Conservation (phyloP, 345 rosid genomes). For the Corchorus olitorius region DNA sequence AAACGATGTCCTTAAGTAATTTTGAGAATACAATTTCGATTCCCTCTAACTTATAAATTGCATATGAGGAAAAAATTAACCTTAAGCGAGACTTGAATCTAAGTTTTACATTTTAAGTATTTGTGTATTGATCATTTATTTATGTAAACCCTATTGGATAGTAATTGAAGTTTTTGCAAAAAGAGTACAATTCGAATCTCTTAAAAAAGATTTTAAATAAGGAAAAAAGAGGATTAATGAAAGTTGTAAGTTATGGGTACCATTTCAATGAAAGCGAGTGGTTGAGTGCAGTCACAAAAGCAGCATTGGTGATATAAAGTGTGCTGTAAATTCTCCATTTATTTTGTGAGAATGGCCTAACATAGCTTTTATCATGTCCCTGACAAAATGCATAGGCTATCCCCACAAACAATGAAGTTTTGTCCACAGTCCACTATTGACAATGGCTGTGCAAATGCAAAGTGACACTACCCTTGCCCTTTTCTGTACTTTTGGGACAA, state of each 20-base stretch:
- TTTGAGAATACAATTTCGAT: too few species aligned
- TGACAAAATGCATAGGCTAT: constrained; percentile 19
- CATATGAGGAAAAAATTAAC: too few species aligned
- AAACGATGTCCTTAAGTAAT: too few species aligned
- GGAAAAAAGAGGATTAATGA: not conserved
- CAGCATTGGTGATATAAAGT: not conserved
- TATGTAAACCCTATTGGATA: too few species aligned
- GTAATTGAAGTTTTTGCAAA: too few species aligned
- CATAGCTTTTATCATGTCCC: constrained; percentile 5
- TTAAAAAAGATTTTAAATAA: too few species aligned
- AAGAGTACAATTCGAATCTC: too few species aligned
- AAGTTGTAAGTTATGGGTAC: not conserved
- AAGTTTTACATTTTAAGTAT: too few species aligned
- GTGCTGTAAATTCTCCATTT: not conserved
- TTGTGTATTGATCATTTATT: too few species aligned
- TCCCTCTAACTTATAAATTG: too few species aligned
- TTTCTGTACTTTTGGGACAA: constrained; percentile 7
- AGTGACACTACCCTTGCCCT: not conserved
- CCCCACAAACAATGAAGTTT: constrained; percentile 13
- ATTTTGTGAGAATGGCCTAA: constrained; percentile 19
- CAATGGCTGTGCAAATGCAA: constrained; percentile 12
- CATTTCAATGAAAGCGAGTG: not conserved
- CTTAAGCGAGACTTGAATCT: too few species aligned
- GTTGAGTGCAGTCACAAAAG: not conserved
- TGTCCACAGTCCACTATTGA: constrained; percentile 16